Evolutionary conservation across 1,284 basidiomycete species (phyloP), one percentile per base, ranked within the genome.

Genomic region (Marasmius oreades): DNA sequence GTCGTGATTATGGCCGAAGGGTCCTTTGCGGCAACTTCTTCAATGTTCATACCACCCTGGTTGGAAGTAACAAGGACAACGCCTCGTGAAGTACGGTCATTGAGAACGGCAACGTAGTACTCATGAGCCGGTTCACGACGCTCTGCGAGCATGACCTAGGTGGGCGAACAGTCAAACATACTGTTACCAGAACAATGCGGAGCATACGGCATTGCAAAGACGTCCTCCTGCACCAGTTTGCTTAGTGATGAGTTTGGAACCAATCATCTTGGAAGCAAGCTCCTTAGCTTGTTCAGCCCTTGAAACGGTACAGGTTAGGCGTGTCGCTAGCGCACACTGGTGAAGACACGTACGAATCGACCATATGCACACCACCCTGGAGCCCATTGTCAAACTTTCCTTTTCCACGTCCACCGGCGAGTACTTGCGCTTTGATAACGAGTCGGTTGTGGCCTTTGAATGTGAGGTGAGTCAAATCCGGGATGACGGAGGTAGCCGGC

Each of bases 1-100:
- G 92, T 95, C 53, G 96, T 98, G 70, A 99, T 94, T 73, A 99
- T 99, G 33, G 97, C 93, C 46, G 81, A 79, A 36, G 97, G 97
- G 69, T 95, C 93, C 67, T 98, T 95, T 52, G 92, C 92, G n/a
- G 97, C 97, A 51, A 99, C 97, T 68, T 99, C 97, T 75, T 99
- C 97, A 69, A 99, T 99, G 79, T 95, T 97, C 93, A 96, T 96
- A 57, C 93, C 93, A 59, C 93, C 93, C 71, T 98, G 95, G 55
- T 84, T 84, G 43, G 97, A 99, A 22, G 91, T 91, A 59, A 99
- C 95, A 55, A 99, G 82, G 24, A 98, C 96, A 51, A 95, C 93
- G 14, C 92, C 87, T 64, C 95, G 90, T 14, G 89, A 80, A 33
- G 84, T 84, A 65, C 97, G 93, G 80, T 99, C 97, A 72, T 98